Conservation (phyloP, 75 land plant genomes). For the Chamaecyparis obtusa region DNA sequence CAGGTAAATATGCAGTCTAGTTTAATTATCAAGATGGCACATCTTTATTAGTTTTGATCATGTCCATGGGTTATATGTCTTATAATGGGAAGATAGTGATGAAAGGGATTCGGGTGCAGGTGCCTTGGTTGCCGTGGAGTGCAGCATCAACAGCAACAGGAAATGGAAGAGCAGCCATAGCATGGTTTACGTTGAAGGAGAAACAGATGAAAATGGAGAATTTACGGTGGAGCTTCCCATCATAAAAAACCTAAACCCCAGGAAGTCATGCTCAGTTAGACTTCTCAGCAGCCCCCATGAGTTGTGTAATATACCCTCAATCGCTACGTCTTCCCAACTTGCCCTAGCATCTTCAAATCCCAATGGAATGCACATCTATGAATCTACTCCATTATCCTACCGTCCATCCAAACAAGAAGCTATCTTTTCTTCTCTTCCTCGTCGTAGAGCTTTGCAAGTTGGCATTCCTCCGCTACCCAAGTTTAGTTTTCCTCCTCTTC, state of each 20-base stretch:
- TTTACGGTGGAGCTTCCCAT: not conserved
- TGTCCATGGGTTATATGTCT: not conserved
- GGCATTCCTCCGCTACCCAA: not conserved
- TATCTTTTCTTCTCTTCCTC: not conserved
- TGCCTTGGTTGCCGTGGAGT: not conserved
- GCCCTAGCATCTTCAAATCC: not conserved
- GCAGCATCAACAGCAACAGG: not conserved
- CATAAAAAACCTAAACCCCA: not conserved
- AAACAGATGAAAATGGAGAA: slow-evolving; percentile 1
- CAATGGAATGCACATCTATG: not conserved
- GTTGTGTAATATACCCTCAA: not conserved
- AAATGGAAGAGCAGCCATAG: not conserved
- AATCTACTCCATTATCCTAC: not conserved
- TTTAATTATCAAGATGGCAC: too few species aligned
- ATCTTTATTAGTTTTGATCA: too few species aligned
- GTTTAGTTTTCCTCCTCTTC: not conserved
- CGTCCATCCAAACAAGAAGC: not conserved
- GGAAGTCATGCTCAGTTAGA: not conserved
- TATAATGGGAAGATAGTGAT: not conserved
- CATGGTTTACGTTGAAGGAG: not conserved
- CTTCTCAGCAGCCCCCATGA: not conserved
- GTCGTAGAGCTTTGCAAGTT: not conserved
- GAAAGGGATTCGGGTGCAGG: not conserved
- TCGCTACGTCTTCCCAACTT: not conserved
- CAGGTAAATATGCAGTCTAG: not conserved